Base-by-base conservation (phyloP, 2,329 filamentous ascomycete species). In the Clathrospora elynae region DNA sequence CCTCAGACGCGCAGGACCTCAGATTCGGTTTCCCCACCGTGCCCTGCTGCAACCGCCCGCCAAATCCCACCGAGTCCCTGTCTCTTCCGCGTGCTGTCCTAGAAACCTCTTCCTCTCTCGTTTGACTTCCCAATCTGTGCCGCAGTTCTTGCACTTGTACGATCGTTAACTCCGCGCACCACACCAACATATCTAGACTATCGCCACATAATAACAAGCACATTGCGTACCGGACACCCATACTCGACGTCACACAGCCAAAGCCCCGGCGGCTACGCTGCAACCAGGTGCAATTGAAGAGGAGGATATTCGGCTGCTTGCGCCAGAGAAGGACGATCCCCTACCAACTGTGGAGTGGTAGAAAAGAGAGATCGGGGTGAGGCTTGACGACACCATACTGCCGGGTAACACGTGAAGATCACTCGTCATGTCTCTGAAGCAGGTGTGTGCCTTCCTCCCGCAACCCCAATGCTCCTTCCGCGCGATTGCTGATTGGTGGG, bases 381-480 rank as follows among this genome's bases (percentile, higher is more conserved):
- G 66, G 54, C 64, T 65, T 63, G 64, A 67, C 64, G 64, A 67
- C 66, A 69, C 66, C 64, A 67, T 67, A 69, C 66, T 68, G 64
- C 66, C 64, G 64, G 64, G 64, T 68, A 67, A 59, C 57, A 62
- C 59, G 54, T 62, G 55, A 51, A 53, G 37, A 55, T 57, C 52
- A 56, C 61, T 66, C 66, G 62, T 62, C 61, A 76, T 77, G 75
- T 77, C 75, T 64, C 71, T 77, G 53, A 76, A 76, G 67, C 74
- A 77, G 68, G 70, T 70, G 59, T 41, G 61, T 44, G 34, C 49
- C 31, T 35, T 50, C 41, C 33, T 37, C 43, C 40, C 41, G 46
- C 30, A 18, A 30, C 42, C 17, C 18, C 16, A 30, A 6, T 24
- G 47, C 40, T 42, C 32, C 40, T 46, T 53, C 55, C 37, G 31